Conservation (phyloP, 148 eudicot species). For the Limonium bicolor region DNA sequence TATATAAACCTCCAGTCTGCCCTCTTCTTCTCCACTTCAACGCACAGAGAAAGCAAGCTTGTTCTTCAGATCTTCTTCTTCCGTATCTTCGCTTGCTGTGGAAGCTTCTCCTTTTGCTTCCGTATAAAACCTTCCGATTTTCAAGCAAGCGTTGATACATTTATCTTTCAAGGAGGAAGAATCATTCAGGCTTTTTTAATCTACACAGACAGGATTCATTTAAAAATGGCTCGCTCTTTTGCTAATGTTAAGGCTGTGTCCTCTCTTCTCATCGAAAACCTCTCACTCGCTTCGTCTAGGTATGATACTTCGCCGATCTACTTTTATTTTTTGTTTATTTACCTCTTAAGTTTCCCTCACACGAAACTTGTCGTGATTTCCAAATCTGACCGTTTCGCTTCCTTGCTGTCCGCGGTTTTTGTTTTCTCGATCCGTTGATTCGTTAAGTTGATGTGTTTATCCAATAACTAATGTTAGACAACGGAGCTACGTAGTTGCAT, state of each 20-base stretch:
- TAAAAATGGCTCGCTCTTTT: constrained; percentile 43
- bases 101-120: not conserved
- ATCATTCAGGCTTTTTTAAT: not conserved
- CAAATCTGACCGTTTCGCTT: no score
- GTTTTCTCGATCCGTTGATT: not conserved
- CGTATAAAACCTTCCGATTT: not conserved
- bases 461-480: not conserved
- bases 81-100: not conserved
- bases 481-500: not conserved
- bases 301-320: constrained; percentile 1
- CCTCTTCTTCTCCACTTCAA: not conserved
- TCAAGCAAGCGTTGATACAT: no score
- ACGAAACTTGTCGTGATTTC: no score
- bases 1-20: constrained; percentile 8
- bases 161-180: no score
- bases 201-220: not conserved
- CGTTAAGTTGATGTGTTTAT: not conserved
- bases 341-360: no score
- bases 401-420: not conserved
- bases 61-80: not conserved
- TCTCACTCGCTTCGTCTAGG: constrained; percentile 29
- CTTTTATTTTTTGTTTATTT: not conserved
- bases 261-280: constrained; percentile 23
- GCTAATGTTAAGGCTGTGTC: constrained; percentile 44
- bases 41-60: not conserved